Evolutionary conservation across 2,329 filamentous ascomycete species (phyloP).

Genomic region (Trichoderma sp.): DNA sequence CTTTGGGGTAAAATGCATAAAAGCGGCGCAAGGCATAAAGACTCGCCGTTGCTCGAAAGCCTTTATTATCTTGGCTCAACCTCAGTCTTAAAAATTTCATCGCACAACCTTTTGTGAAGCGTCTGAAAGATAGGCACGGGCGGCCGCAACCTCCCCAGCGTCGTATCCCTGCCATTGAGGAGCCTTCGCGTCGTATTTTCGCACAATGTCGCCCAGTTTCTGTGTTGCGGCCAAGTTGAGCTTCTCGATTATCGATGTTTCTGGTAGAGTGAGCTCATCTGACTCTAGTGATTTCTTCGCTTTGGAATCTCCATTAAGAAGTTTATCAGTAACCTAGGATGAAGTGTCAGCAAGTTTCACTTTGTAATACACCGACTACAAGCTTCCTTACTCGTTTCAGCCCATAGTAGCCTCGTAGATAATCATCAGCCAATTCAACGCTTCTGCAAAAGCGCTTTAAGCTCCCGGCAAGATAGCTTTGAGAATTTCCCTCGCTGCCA

Average conservation of each 20-base stretch:
- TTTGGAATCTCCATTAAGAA: conserved; percentile 52
- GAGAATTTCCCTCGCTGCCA: conserved; percentile 45
- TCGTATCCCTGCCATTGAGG: conserved; percentile 74
- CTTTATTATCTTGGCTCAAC: neutral
- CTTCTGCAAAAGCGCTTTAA: conserved; percentile 86
- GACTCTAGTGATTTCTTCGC: conserved; percentile 51
- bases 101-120: conserved; percentile 51
- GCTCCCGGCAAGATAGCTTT: conserved; percentile 68
- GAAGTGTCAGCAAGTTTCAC: conserved; percentile 17
- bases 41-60: neutral
- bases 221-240: conserved; percentile 73
- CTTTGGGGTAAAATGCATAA: neutral
- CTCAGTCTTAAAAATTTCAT: conserved; percentile 35
- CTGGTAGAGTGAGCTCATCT: conserved; percentile 59
- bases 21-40: neutral
- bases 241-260: conserved; percentile 62
- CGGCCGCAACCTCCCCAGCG: conserved; percentile 71
- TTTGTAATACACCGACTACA: neutral
- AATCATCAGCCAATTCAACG: conserved; percentile 91
- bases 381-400: conserved; percentile 69
- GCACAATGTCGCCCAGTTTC: conserved; percentile 77
- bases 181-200: conserved; percentile 62
- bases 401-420: conserved; percentile 90
- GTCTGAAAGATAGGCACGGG: conserved; percentile 66
- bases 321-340: conserved; percentile 52